Evolutionary conservation across 371 early-diverging fungal species (phyloP).

Genomic region (Mucor circinelloides): DNA sequence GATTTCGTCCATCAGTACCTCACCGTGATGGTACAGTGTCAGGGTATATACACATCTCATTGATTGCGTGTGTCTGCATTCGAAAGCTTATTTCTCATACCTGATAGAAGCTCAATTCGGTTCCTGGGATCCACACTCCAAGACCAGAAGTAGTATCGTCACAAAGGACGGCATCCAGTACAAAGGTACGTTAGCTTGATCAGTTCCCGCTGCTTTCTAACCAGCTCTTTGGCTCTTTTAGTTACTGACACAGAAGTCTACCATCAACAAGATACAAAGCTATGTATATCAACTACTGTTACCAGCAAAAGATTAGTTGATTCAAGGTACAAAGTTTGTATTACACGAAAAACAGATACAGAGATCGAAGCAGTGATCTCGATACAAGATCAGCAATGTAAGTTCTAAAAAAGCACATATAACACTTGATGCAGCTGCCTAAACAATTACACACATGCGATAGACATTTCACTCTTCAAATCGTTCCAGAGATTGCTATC

Average conservation of each 20-base stretch:
- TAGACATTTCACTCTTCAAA: background rate
- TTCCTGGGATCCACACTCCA: background rate
- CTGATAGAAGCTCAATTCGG: background rate
- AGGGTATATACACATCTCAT: too few species aligned
- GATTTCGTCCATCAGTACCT: too few species aligned
- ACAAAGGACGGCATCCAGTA: background rate
- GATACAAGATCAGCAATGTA: background rate
- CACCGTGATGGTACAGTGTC: too few species aligned
- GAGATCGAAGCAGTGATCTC: background rate
- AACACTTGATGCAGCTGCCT: background rate
- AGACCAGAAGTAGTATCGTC: background rate
- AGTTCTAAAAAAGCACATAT: background rate
- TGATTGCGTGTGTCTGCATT: too few species aligned
- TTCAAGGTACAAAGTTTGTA: background rate
- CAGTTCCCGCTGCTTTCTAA: background rate
- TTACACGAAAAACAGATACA: background rate
- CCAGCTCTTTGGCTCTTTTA: background rate
- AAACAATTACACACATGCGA: background rate
- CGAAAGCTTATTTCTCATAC: too few species aligned
- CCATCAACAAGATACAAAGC: background rate
- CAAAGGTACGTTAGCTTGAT: background rate
- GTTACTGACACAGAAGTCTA: background rate
- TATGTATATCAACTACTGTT: background rate
- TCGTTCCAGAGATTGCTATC: background rate
- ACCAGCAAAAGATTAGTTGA: background rate